Evolutionary conservation across 1,284 basidiomycete species (phyloP), one percentile per base, ranked within the genome.

Genomic region (Apiotrichum brassicae): DNA sequence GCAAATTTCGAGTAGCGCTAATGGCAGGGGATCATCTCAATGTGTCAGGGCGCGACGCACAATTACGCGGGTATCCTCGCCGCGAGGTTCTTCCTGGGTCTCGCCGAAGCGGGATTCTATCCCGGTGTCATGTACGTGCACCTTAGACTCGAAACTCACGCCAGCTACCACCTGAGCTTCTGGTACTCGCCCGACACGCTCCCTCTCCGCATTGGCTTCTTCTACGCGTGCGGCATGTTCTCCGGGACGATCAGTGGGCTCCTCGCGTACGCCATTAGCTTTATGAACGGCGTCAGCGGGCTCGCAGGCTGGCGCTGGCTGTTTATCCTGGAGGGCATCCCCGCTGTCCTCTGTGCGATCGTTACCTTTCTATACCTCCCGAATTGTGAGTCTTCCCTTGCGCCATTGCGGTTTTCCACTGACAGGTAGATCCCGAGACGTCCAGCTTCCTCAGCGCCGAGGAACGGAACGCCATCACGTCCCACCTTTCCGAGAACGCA

Each of bases 321-420:
- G 35, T 79, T 79, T 67, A 68, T 79, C 49, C 66, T 79, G 36
- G 78, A 79, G 54, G 78, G 78, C 45, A 66, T 72, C 19, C 74
- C 76, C 0, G 76, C 76, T 1, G 69, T 75, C 48, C 43, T 72
- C 16, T 64, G 70, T 30, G 75, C 76, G 1, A 24, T 77, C 26
- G 36, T 76, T 18, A 63, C 76, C 36, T 73, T 60, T 48, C 72
- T 75, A 48, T 61, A 69, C 58, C 66, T 78, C n/a, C 76, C 76
- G 13, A 74, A 78, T 59, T 78, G 49, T 51, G 25, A 47, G 44
- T 18, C 16, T 9, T 8, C 12, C 13, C 5, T 2, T 20, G 20
- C 7, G 5, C 2, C 9, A 9, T 16, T 1, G 11, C 4, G 6
- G 1, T n/a, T 11, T 9, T 3, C 4, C 19, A 14, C 48, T 49